phyloP scores from a whole-genome alignment of 1,284 basidiomycete genomes.

The Blastosporella zonata region DNA sequence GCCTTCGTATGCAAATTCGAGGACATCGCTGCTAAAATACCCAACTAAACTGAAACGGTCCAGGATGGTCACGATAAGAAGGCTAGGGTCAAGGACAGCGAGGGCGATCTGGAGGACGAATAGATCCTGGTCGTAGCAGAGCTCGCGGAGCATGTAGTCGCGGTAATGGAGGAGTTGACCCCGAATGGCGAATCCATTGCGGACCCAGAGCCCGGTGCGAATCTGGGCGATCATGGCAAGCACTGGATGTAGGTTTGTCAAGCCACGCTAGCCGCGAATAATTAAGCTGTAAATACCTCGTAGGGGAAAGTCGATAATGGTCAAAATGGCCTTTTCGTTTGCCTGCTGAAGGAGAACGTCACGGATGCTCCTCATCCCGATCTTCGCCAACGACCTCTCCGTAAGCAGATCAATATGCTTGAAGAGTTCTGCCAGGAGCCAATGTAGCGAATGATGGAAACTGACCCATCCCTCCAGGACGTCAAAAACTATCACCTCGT shows the following conservation, averaged over 20 bases:
- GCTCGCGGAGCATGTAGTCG: constrained; percentile 92
- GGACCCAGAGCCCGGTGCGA: constrained; percentile 93
- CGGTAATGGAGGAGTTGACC: constrained; percentile 97
- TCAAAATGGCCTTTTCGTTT: constrained; percentile 62
- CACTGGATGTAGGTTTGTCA: constrained; percentile 42
- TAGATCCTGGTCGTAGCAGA: constrained; percentile 96
- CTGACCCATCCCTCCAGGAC: constrained; percentile 82
- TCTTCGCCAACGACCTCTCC: constrained; percentile 48
- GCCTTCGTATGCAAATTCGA: constrained; percentile 64
- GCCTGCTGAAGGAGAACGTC: constrained; percentile 59
- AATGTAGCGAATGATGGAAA: constrained; percentile 94
- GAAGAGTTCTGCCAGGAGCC: constrained; percentile 88
- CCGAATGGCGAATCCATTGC: constrained; percentile 94
- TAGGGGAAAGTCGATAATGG: constrained; percentile 82
- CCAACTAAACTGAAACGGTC: constrained; percentile 84
- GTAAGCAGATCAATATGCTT: constrained; percentile 74
- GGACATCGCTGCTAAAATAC: constrained; percentile 72
- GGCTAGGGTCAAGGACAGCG: constrained; percentile 75
- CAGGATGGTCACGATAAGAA: constrained; percentile 82
- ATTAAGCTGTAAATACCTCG: constrained; percentile 55
- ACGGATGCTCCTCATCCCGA: constrained; percentile 54
- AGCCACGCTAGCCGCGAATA: background rate
- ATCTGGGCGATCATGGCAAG: constrained; percentile 92
- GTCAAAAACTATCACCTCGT: constrained; percentile 71
- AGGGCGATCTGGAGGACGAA: constrained; percentile 89